These are phyloP conservation scores for Gossypium gossypioides DNA, from an alignment of 441 rosid genomes.

Conservation along the genomic window DNA sequence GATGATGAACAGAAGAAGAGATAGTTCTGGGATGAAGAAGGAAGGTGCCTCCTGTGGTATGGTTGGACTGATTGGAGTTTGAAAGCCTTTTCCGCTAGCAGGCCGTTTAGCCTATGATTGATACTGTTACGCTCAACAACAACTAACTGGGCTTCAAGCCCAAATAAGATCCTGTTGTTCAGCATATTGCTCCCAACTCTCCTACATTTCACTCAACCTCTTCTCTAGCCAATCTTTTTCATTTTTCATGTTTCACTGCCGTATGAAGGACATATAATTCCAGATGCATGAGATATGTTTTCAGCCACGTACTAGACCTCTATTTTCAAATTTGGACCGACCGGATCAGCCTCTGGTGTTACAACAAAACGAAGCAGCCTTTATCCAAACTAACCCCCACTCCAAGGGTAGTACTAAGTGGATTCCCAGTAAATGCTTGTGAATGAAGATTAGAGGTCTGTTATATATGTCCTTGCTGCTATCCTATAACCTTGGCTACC, in stretches of 20 bases:
- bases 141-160: not conserved
- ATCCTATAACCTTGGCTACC: not conserved
- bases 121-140: too few relatives aligned
- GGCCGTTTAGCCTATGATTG: not conserved
- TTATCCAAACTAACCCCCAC: too few relatives aligned
- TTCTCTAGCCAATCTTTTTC: not conserved
- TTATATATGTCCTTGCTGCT: not conserved
- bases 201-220: too few relatives aligned
- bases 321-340: too few relatives aligned
- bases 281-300: slow-evolving; percentile 12
- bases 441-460: not conserved
- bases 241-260: not conserved
- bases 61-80: too few relatives aligned
- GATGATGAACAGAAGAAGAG: not conserved
- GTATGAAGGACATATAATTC: not conserved
- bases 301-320: not conserved
- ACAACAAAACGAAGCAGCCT: too few relatives aligned
- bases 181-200: too few relatives aligned
- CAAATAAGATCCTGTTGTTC: not conserved
- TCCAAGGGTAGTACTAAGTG: not conserved
- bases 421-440: not conserved
- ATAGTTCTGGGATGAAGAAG: too few relatives aligned
- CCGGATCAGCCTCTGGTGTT: too few relatives aligned
- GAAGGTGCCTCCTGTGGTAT: too few relatives aligned
- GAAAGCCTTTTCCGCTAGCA: not conserved